A percentile compares a stretch with the other conserved stretches of the same genome.
phyloP scores from a whole-genome alignment of 2,329 filamentous ascomycete species.

The Didymella keratinophila region DNA sequence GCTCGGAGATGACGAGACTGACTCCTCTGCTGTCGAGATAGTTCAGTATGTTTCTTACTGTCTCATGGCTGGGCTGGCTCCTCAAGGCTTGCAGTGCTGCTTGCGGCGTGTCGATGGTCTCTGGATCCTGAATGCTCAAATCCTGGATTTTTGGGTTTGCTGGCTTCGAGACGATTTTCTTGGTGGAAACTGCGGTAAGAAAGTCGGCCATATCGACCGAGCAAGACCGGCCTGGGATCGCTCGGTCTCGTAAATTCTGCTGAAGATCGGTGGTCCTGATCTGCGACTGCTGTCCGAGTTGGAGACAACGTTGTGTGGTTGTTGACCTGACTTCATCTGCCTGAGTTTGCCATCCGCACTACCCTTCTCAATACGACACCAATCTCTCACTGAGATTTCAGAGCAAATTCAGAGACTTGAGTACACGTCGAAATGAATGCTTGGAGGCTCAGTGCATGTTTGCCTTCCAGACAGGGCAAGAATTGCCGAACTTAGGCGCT shows the following conservation, averaged over 20 bases:
- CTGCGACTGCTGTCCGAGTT: conserved; percentile 1
- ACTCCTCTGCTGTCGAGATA: conserved; percentile 61
- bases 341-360: background rate
- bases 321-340: background rate
- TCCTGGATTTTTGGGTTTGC: conserved; percentile 27
- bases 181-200: conserved; percentile 57
- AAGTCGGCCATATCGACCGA: conserved; percentile 56
- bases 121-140: conserved; percentile 22
- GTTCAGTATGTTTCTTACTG: conserved; percentile 61
- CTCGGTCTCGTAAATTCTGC: background rate
- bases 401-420: background rate
- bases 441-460: conserved; percentile 12
- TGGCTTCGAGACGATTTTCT: conserved; percentile 32
- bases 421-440: background rate
- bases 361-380: background rate
- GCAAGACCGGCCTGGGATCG: background rate
- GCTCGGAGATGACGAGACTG: conserved; percentile 68
- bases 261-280: background rate
- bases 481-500: conserved; percentile 39
- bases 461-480: conserved; percentile 28
- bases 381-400: background rate
- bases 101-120: conserved; percentile 43
- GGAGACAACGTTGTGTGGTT: background rate
- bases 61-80: conserved; percentile 68
- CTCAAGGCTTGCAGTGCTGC: conserved; percentile 68